These are phyloP conservation scores for Pezicula radicicola DNA, from an alignment of 2,329 filamentous ascomycete species.

Conservation along the genomic window DNA sequence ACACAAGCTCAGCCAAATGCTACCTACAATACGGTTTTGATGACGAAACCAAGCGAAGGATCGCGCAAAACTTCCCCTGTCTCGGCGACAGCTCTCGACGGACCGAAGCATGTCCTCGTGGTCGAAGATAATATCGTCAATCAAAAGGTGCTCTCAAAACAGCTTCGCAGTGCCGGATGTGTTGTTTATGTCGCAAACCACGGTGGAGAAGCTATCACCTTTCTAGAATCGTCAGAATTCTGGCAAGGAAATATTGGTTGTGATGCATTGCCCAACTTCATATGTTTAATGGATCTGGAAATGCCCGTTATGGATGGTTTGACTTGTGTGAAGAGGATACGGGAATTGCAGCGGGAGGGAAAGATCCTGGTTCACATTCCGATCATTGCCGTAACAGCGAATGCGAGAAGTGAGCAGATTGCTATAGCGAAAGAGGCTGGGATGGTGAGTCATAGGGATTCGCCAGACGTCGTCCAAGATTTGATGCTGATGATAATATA, in stretches of 20 bases:
- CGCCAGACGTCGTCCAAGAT: slow-evolving; percentile 38
- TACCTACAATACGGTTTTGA: neutral
- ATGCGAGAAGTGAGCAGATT: slow-evolving; percentile 26
- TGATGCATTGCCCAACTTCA: slow-evolving; percentile 40
- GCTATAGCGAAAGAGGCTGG: slow-evolving; percentile 17
- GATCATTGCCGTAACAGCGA: slow-evolving; percentile 30
- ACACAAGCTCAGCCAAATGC: slow-evolving; percentile 1
- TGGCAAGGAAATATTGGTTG: slow-evolving; percentile 15
- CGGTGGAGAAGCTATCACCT: slow-evolving; percentile 51
- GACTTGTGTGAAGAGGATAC: slow-evolving; percentile 62
- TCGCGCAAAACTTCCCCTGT: neutral
- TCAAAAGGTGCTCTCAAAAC: slow-evolving; percentile 51
- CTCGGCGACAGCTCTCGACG: neutral
- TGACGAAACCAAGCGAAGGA: no score
- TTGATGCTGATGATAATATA: slow-evolving; percentile 37
- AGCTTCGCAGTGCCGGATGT: slow-evolving; percentile 42
- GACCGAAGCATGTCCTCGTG: slow-evolving; percentile 39
- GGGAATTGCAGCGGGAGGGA: slow-evolving; percentile 52
- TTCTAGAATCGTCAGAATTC: slow-evolving; percentile 15
- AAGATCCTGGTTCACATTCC: slow-evolving; percentile 43
- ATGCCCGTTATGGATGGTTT: slow-evolving; percentile 74
- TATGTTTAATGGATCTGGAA: slow-evolving; percentile 74
- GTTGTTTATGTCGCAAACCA: slow-evolving; percentile 49
- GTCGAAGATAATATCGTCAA: slow-evolving; percentile 62
- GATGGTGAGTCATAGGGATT: slow-evolving; percentile 23